Conservation (phyloP, 2,329 filamentous ascomycete species). For the Aspergillus novoparasiticus region DNA sequence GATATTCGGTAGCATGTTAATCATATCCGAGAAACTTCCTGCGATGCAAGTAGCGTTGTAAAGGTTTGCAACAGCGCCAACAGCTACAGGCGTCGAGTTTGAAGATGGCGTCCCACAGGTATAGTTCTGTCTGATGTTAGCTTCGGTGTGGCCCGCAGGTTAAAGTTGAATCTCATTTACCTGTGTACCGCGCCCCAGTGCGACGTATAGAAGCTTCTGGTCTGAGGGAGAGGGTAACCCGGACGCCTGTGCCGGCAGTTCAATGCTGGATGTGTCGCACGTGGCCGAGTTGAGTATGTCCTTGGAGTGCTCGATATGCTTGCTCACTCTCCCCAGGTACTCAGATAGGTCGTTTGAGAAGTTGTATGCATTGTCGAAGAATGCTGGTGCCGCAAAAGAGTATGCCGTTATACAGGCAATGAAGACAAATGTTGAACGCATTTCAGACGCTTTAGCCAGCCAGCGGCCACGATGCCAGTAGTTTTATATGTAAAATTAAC, state of each 20-base stretch:
- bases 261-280: constrained; percentile 39
- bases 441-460: constrained; percentile 17
- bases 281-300: constrained; percentile 21
- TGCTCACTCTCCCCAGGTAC: constrained; percentile 43
- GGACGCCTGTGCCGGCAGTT: constrained; percentile 53
- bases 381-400: constrained; percentile 38
- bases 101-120: constrained; percentile 70
- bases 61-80: constrained; percentile 78
- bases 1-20: constrained; percentile 65
- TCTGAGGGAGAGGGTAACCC: constrained; percentile 64
- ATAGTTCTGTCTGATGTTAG: constrained; percentile 72
- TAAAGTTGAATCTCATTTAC: constrained; percentile 31
- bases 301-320: constrained; percentile 37
- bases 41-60: constrained; percentile 86
- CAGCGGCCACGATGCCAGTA: background rate
- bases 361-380: constrained; percentile 36
- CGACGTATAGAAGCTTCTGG: constrained; percentile 72
- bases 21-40: constrained; percentile 67
- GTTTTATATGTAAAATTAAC: background rate
- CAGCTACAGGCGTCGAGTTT: constrained; percentile 62
- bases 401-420: constrained; percentile 34
- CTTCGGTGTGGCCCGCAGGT: background rate
- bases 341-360: constrained; percentile 45
- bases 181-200: constrained; percentile 78
- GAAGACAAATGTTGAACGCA: constrained; percentile 27